phyloP scores from a whole-genome alignment of 768 basidiomycete genomes.

The Baorangia bicolor region DNA sequence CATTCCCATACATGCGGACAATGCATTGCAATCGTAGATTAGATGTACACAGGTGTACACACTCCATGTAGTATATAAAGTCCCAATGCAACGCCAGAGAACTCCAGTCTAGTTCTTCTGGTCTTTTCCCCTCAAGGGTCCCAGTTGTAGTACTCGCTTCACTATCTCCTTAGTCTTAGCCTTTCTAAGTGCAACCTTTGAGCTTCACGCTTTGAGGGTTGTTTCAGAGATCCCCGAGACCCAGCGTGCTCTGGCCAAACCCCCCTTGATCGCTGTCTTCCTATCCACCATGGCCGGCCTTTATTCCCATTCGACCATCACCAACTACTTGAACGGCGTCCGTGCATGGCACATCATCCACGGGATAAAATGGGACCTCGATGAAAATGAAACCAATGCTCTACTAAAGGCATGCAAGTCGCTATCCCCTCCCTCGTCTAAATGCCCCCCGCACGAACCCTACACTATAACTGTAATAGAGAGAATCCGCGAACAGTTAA shows the following conservation, averaged over 20 bases:
- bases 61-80: too few relatives aligned
- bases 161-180: too few relatives aligned
- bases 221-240: conserved; percentile 6
- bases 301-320: conserved; percentile 9
- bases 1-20: too few relatives aligned
- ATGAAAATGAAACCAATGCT: conserved; percentile 4
- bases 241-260: background rate
- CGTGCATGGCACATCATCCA: background rate
- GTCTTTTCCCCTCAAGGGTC: too few relatives aligned
- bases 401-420: conserved; percentile 11
- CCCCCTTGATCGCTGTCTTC: conserved; percentile 12
- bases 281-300: background rate
- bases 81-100: too few relatives aligned
- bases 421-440: conserved; percentile 8
- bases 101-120: too few relatives aligned
- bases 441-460: background rate
- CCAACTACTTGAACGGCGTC: conserved; percentile 8
- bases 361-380: background rate
- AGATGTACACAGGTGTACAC: too few relatives aligned
- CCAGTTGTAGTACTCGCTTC: too few relatives aligned
- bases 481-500: background rate
- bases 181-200: too few relatives aligned
- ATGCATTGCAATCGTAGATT: too few relatives aligned
- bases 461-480: conserved; percentile 11
- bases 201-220: too few relatives aligned